Percentiles rank a stretch among this genome's conserved stretches.
These are phyloP conservation scores for Porogramme epimiltina DNA, from an alignment of 1,284 basidiomycete genomes.

Conservation along the genomic window DNA sequence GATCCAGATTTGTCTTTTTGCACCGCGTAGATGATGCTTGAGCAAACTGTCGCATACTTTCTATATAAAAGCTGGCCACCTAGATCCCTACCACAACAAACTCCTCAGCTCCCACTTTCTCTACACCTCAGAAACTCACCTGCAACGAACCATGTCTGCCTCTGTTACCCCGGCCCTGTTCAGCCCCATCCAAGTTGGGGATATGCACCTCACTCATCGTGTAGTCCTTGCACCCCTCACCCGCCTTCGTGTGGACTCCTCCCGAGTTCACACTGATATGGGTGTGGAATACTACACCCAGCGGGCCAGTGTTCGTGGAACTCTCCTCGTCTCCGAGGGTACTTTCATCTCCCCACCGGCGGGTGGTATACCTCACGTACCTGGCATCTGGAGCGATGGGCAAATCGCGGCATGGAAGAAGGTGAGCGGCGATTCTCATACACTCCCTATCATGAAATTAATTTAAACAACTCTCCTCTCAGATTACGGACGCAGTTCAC, in stretches of 20 bases:
- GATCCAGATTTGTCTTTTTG: too few species aligned
- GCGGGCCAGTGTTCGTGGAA: constrained; percentile 43
- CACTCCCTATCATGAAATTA: background rate
- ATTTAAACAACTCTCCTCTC: background rate
- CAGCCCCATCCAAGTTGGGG: constrained; percentile 45
- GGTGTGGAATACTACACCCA: constrained; percentile 50
- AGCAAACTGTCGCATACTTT: too few species aligned
- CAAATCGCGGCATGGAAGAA: constrained; percentile 51
- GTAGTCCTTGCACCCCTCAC: constrained; percentile 54
- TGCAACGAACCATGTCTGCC: too few species aligned
- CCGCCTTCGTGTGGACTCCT: constrained; percentile 33
- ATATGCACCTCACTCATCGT: constrained; percentile 42
- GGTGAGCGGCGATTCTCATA: constrained; percentile 23
- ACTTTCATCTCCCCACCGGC: constrained; percentile 44
- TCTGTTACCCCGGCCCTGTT: constrained; percentile 45
- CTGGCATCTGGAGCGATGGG: constrained; percentile 44
- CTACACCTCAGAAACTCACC: too few species aligned
- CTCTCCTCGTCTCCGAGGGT: constrained; percentile 51
- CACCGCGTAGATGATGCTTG: too few species aligned
- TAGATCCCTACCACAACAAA: too few species aligned
- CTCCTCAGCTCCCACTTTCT: too few species aligned
- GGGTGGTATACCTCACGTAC: constrained; percentile 36
- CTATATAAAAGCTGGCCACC: too few species aligned
- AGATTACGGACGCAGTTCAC: constrained; percentile 5
- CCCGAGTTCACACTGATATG: constrained; percentile 31